These are phyloP conservation scores for Beauveria rudraprayagi DNA, from an alignment of 2,329 filamentous ascomycete genomes.

Conservation along the genomic window DNA sequence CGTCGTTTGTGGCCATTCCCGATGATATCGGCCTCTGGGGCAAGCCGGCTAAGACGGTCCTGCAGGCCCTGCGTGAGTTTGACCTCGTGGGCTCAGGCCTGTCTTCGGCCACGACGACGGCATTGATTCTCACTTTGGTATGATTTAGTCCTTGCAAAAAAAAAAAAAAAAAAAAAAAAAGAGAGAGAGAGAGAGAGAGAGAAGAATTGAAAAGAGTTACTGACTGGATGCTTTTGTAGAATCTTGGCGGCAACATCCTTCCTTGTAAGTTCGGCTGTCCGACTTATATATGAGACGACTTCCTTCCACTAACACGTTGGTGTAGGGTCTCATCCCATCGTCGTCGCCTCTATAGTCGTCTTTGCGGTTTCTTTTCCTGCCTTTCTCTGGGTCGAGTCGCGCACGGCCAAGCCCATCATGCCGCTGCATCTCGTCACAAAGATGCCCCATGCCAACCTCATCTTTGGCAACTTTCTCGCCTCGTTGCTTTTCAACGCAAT, in stretches of 20 bases:
- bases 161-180: too few species aligned
- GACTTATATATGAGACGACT: neutral
- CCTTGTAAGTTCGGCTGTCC: constrained; percentile 36
- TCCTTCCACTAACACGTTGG: neutral
- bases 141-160: constrained; percentile 14
- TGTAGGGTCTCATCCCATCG: constrained; percentile 49
- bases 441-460: constrained; percentile 47
- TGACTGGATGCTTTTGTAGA: constrained; percentile 27
- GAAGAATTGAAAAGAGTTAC: too few species aligned
- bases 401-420: constrained; percentile 49
- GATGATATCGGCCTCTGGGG: constrained; percentile 42
- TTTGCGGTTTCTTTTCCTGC: constrained; percentile 40
- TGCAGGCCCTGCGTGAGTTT: constrained; percentile 46
- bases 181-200: too few species aligned
- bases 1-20: constrained; percentile 43
- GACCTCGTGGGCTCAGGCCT: constrained; percentile 48
- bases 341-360: constrained; percentile 42
- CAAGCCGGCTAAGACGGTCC: constrained; percentile 33
- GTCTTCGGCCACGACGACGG: constrained; percentile 45
- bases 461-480: constrained; percentile 46
- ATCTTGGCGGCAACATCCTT: constrained; percentile 55
- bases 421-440: constrained; percentile 44
- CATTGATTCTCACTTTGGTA: constrained; percentile 51
- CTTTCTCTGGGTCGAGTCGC: constrained; percentile 45
- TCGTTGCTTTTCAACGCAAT: constrained; percentile 47